Conservation (phyloP, 2,329 filamentous ascomycete species). For the Meredithiella fracta region DNA sequence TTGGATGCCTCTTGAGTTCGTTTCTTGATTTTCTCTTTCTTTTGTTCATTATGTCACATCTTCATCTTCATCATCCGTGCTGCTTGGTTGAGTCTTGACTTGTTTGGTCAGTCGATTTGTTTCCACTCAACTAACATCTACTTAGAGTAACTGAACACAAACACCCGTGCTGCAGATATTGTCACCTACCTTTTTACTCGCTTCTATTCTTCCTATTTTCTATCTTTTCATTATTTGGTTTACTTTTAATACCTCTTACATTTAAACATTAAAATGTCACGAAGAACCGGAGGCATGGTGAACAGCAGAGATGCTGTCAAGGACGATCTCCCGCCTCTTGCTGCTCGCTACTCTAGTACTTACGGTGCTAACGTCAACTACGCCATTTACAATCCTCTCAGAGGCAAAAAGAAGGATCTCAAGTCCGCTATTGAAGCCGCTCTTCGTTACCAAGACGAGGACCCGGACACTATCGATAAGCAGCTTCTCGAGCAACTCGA, state of each 20-base stretch:
- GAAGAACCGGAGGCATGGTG: constrained; percentile 7
- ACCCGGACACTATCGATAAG: constrained; percentile 10
- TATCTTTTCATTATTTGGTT: constrained; percentile 1
- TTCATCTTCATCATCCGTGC: background rate
- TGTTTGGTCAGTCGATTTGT: background rate
- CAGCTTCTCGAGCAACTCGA: constrained; percentile 13
- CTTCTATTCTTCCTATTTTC: background rate
- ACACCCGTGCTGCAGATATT: background rate
- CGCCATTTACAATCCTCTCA: constrained; percentile 16
- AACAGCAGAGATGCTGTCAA: constrained; percentile 15
- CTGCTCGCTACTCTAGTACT: constrained; percentile 16
- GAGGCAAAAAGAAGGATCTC: constrained; percentile 16
- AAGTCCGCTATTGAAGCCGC: constrained; percentile 15
- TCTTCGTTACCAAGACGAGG: constrained; percentile 14
- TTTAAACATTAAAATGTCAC: constrained; percentile 5
- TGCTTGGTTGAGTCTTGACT: too few relatives aligned
- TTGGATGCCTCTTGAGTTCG: background rate
- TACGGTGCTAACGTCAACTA: constrained; percentile 17
- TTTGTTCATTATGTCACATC: constrained; percentile 6
- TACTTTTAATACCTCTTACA: constrained; percentile 1
- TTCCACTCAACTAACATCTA: constrained; percentile 3
- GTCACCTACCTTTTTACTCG: background rate
- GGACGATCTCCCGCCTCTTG: constrained; percentile 16
- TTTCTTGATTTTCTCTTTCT: constrained; percentile 4
- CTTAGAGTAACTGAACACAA: background rate